Evolutionary conservation across 805 yeast species (phyloP).

Genomic region (Schizosaccharomyces japonicus): DNA sequence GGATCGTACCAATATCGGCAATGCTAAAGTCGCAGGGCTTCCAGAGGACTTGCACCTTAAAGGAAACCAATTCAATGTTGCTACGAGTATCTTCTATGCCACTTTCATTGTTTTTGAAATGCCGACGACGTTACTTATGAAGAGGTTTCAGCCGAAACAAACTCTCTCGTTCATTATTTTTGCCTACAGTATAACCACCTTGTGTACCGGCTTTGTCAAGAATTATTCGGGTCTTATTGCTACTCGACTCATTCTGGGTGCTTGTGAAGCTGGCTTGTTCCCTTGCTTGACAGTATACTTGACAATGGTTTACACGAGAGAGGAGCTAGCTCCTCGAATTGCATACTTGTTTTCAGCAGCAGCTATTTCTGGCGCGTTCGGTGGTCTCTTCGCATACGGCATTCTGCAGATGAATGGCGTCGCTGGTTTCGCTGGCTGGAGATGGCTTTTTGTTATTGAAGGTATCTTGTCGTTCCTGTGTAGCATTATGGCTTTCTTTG

Average conservation of each 20-base stretch:
- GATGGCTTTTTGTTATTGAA: constrained; percentile 20
- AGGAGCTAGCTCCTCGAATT: constrained; percentile 15
- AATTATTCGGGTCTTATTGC: constrained; percentile 16
- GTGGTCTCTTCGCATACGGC: constrained; percentile 21
- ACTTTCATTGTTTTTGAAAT: constrained; percentile 21
- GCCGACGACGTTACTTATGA: constrained; percentile 11
- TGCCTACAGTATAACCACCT: constrained; percentile 18
- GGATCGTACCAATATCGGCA: constrained; percentile 11
- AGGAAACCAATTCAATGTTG: constrained; percentile 36
- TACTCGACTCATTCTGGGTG: constrained; percentile 21
- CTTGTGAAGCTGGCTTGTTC: constrained; percentile 22
- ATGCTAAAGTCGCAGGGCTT: constrained; percentile 50
- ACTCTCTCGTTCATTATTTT: constrained; percentile 21
- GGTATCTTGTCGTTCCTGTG: constrained; percentile 23
- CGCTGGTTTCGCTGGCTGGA: constrained; percentile 19
- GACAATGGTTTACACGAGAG: constrained; percentile 17
- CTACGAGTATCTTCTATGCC: constrained; percentile 25
- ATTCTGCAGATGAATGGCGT: constrained; percentile 21
- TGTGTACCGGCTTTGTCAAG: constrained; percentile 13
- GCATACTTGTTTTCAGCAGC: constrained; percentile 22
- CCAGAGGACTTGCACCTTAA: constrained; percentile 28
- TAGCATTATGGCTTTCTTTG: constrained; percentile 12
- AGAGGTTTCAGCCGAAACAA: constrained; percentile 25
- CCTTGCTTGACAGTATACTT: constrained; percentile 21
- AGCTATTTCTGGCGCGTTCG: constrained; percentile 28